Conservation (phyloP, 768 basidiomycete species). For the Phaeotremella fagi region DNA sequence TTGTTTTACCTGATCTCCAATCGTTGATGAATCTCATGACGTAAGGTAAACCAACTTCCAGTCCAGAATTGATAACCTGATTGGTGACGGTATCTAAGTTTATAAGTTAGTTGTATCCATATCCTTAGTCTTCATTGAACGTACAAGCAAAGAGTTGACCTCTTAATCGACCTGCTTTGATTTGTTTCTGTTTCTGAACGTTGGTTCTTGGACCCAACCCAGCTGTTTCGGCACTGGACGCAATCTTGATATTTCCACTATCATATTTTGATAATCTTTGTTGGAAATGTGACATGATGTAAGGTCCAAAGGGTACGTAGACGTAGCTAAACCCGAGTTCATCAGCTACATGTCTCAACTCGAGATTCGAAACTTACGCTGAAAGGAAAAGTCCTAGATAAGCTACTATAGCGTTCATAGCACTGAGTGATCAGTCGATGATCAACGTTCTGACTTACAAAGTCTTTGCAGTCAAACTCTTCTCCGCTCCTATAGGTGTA, state of each 20-base stretch:
- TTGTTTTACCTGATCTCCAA: conserved; percentile 39
- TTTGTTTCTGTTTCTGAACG: conserved; percentile 29
- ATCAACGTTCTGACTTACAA: conserved; percentile 53
- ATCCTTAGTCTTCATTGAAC: conserved; percentile 7
- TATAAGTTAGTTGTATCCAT: conserved; percentile 6
- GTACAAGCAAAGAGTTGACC: conserved; percentile 84
- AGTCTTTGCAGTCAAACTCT: conserved; percentile 80
- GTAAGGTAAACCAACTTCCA: conserved; percentile 77
- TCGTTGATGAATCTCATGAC: conserved; percentile 58
- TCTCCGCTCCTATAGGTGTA: conserved; percentile 68
- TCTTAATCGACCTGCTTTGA: conserved; percentile 58
- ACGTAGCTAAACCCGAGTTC: conserved; percentile 54
- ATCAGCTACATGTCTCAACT: conserved; percentile 5
- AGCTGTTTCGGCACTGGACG: conserved; percentile 43
- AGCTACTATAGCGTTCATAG: conserved; percentile 79
- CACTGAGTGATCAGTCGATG: conserved; percentile 45
- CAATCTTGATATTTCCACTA: conserved; percentile 35
- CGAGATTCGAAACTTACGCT: conserved; percentile 55
- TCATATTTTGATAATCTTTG: conserved; percentile 12
- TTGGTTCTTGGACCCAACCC: conserved; percentile 35
- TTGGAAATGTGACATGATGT: conserved; percentile 63
- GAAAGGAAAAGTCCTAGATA: conserved; percentile 86
- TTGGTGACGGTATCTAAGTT: conserved; percentile 61
- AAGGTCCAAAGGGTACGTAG: conserved; percentile 88
- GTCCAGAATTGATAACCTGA: conserved; percentile 71